A percentile compares a stretch with the other conserved stretches of the same genome.
Conservation (phyloP, 2,329 filamentous ascomycete genomes). For the Dactylellina leptospora region DNA sequence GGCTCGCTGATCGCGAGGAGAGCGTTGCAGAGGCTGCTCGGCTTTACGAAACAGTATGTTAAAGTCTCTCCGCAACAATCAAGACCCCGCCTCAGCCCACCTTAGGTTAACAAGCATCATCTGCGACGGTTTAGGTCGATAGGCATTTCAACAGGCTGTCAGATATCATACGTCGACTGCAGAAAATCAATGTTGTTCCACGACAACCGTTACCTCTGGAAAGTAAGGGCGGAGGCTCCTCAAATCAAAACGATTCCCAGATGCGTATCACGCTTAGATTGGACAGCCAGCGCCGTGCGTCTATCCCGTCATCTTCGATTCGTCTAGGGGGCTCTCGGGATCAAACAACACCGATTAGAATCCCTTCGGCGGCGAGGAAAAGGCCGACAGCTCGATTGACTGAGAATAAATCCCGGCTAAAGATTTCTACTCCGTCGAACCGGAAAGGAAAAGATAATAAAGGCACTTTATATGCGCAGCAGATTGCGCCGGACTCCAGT, state of each 20-base stretch:
- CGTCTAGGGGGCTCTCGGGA: conserved; percentile 11
- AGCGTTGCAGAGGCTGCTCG: conserved; percentile 71
- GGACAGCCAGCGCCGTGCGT: conserved; percentile 49
- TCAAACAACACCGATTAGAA: neutral
- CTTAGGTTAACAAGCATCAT: neutral
- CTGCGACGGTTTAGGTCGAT: conserved; percentile 60
- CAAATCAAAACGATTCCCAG: conserved; percentile 62
- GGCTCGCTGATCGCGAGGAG: conserved; percentile 68
- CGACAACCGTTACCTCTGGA: conserved; percentile 70
- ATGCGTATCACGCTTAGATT: conserved; percentile 56
- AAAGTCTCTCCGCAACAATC: too few relatives aligned
- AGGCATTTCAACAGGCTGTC: conserved; percentile 68
- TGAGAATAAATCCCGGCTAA: conserved; percentile 9
- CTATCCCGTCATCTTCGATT: conserved; percentile 19
- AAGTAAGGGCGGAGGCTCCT: conserved; percentile 67
- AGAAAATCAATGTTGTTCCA: conserved; percentile 60
- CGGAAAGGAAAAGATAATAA: conserved; percentile 10
- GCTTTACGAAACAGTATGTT: conserved; percentile 68
- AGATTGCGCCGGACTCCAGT: conserved; percentile 30
- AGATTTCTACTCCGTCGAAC: neutral
- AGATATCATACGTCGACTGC: conserved; percentile 46
- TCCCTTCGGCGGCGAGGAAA: conserved; percentile 15
- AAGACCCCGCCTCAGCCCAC: neutral
- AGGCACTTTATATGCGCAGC: conserved; percentile 19
- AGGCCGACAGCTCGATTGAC: conserved; percentile 14